Percentiles rank a stretch among this genome's conserved stretches.
Evolutionary conservation across 345 rosid species (phyloP).

Genomic region (Corymbia maculata): DNA sequence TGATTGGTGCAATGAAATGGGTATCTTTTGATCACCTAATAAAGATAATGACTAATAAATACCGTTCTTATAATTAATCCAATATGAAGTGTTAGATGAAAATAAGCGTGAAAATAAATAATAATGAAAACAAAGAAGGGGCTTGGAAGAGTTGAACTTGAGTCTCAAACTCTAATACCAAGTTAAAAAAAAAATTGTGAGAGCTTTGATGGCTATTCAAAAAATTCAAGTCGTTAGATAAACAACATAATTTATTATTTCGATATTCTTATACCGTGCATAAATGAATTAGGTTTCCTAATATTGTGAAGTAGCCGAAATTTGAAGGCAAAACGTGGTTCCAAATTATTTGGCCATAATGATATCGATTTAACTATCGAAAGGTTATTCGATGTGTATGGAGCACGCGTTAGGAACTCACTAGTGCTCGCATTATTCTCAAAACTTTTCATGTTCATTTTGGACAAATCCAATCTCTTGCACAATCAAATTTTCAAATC

Average conservation of each 20-base stretch:
- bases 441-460: neutral
- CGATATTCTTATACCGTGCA: fast-evolving
- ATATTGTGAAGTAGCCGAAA: fast-evolving
- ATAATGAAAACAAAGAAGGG: neutral
- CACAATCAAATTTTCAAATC: neutral
- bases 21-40: neutral
- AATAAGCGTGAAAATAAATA: neutral
- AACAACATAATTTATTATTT: neutral
- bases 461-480: neutral
- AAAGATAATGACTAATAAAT: neutral
- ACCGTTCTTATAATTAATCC: neutral
- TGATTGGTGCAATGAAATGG: too few species aligned
- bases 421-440: fast-evolving
- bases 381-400: neutral
- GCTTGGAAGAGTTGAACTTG: neutral
- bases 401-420: fast-evolving
- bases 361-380: fast-evolving
- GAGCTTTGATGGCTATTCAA: fast-evolving
- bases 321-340: fast-evolving
- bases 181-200: fast-evolving
- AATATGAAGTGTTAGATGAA: neutral
- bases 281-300: neutral
- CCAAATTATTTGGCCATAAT: fast-evolving
- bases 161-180: neutral
- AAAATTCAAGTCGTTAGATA: neutral